Evolutionary conservation across 805 yeast genomes (phyloP).

Genomic region (Gaillardinia entomophila): DNA sequence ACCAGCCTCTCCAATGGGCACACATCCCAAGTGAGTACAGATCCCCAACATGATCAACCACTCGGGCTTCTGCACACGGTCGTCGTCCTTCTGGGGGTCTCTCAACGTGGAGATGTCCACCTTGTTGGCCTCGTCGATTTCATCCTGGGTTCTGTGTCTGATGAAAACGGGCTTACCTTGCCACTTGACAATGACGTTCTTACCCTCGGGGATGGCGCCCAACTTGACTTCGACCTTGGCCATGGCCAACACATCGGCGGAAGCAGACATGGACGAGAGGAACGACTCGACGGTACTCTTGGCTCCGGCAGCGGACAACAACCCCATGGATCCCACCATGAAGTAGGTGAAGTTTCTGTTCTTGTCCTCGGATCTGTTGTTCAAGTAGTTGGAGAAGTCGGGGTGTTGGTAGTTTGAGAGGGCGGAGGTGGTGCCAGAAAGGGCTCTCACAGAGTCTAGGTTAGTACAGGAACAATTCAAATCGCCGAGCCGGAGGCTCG

Average conservation of each 20-base stretch:
- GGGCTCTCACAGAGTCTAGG: slow-evolving; percentile 40
- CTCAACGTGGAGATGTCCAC: slow-evolving; percentile 75
- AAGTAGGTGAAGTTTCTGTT: slow-evolving; percentile 85
- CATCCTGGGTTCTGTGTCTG: slow-evolving; percentile 94
- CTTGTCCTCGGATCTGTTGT: slow-evolving; percentile 64
- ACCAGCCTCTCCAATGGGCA: slow-evolving; percentile 99
- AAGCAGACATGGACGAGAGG: slow-evolving; percentile 90
- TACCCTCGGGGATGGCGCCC: slow-evolving; percentile 91
- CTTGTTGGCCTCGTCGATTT: slow-evolving; percentile 88
- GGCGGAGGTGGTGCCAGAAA: slow-evolving; percentile 45
- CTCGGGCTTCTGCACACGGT: slow-evolving; percentile 94
- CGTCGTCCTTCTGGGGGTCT: slow-evolving; percentile 91
- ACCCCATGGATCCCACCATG: slow-evolving; percentile 95
- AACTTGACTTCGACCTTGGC: slow-evolving; percentile 98
- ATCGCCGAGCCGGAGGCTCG: neutral
- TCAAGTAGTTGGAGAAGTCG: slow-evolving; percentile 76
- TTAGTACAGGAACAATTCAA: slow-evolving; percentile 8
- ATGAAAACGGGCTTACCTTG: slow-evolving; percentile 99
- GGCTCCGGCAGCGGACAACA: slow-evolving; percentile 89
- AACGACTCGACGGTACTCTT: slow-evolving; percentile 93
- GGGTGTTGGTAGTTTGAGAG: slow-evolving; percentile 87
- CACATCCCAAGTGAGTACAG: slow-evolving; percentile 99
- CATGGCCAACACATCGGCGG: slow-evolving; percentile 98
- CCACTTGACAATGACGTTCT: slow-evolving; percentile 98
- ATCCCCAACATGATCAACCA: slow-evolving; percentile 99